Evolutionary conservation across 2,329 filamentous ascomycete species (phyloP).

Genomic region (Neofusicoccum ribis): DNA sequence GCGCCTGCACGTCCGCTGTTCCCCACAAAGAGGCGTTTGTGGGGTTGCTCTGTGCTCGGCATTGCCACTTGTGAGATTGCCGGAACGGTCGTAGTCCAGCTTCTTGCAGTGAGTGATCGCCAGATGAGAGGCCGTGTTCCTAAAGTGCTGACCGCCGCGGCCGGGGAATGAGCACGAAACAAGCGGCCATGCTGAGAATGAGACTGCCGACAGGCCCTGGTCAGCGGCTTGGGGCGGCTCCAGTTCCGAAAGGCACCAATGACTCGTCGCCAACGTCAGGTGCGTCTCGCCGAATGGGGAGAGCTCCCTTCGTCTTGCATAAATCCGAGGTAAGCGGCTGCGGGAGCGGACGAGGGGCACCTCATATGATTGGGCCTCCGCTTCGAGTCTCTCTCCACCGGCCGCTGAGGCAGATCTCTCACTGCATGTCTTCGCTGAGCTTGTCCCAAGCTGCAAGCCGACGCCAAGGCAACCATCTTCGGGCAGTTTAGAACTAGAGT

Average conservation of each 20-base stretch:
- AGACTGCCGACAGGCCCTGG: not conserved
- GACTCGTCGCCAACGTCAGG: slow-evolving; percentile 3
- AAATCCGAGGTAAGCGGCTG: slow-evolving; percentile 10
- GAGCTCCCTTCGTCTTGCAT: not conserved
- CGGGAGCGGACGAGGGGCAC: not conserved
- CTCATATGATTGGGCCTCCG: not conserved
- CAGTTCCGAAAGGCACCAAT: slow-evolving; percentile 6
- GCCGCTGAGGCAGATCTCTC: no score
- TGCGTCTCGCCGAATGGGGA: not conserved
- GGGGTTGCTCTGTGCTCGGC: slow-evolving; percentile 7
- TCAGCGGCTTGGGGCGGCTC: not conserved
- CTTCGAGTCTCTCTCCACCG: not conserved
- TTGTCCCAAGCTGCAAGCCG: not conserved
- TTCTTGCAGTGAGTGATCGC: not conserved
- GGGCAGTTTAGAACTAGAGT: slow-evolving; percentile 1
- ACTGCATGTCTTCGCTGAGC: not conserved
- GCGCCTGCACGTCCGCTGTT: not conserved
- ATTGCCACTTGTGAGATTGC: not conserved
- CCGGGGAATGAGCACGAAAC: no score
- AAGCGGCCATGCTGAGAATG: not conserved
- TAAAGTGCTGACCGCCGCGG: not conserved
- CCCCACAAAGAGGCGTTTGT: slow-evolving; percentile 17
- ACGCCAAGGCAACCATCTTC: not conserved
- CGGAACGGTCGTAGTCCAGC: slow-evolving; percentile 1
- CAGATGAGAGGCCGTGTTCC: not conserved